Percentiles rank a stretch among this genome's conserved stretches.
phyloP scores from a whole-genome alignment of 768 basidiomycete species.

The Leccinum disarticulatum region DNA sequence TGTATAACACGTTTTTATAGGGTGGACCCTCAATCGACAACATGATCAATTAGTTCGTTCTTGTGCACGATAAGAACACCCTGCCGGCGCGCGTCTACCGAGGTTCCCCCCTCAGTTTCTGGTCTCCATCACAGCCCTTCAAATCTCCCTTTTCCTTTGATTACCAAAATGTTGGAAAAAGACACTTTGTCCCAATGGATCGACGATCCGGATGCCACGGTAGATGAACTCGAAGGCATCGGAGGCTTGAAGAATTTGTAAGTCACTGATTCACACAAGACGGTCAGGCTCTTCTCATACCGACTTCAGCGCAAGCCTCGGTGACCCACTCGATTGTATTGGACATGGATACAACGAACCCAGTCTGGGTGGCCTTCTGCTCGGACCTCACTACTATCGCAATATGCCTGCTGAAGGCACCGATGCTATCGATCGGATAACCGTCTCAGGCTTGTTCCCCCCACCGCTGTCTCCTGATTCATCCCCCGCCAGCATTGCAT shows the following conservation, averaged over 20 bases:
- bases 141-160: background rate
- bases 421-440: background rate
- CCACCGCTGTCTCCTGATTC: constrained; percentile 26
- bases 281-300: constrained; percentile 18
- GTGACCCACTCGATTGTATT: background rate
- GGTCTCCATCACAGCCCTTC: background rate
- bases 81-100: constrained; percentile 15
- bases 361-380: constrained; percentile 13
- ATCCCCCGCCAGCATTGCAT: constrained; percentile 24
- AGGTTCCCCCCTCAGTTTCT: constrained; percentile 1
- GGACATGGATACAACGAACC: background rate
- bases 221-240: constrained; percentile 20
- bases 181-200: constrained; percentile 21
- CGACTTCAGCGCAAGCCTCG: constrained; percentile 4
- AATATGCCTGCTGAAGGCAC: background rate
- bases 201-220: constrained; percentile 16
- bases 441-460: constrained; percentile 1
- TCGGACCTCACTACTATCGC: constrained; percentile 1
- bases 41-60: constrained; percentile 24
- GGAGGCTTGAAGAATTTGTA: constrained; percentile 20
- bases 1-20: constrained; percentile 37
- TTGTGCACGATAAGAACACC: constrained; percentile 31
- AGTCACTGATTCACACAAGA: constrained; percentile 6
- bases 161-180: constrained; percentile 7
- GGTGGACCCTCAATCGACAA: constrained; percentile 37